Conservation (phyloP, 495 filamentous ascomycete genomes). For the Glarea lozoyensis region DNA sequence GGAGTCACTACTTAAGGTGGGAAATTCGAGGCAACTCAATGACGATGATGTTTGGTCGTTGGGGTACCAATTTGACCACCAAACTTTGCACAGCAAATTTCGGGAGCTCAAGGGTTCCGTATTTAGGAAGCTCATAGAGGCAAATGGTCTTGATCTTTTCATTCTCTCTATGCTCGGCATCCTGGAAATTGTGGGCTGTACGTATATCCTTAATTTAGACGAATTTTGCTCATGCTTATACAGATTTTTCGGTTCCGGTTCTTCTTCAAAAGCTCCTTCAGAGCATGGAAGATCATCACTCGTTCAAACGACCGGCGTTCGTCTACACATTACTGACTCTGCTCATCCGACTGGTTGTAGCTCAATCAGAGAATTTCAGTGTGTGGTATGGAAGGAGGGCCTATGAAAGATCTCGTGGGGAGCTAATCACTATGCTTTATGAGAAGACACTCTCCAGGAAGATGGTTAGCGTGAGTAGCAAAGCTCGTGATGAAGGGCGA, state of each 20-base stretch:
- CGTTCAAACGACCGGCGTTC: constrained; percentile 45
- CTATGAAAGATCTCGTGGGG: constrained; percentile 73
- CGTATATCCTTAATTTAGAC: constrained; percentile 2
- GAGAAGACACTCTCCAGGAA: constrained; percentile 75
- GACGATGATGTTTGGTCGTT: constrained; percentile 74
- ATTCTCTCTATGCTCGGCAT: constrained; percentile 54
- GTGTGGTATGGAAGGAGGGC: constrained; percentile 67
- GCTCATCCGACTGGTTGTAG: constrained; percentile 45
- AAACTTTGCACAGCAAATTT: constrained; percentile 59
- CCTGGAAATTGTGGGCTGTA: constrained; percentile 51
- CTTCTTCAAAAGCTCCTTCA: constrained; percentile 63
- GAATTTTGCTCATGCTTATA: constrained; percentile 21
- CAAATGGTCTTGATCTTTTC: constrained; percentile 67
- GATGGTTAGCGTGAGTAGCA: constrained; percentile 45
- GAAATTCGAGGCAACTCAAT: constrained; percentile 52
- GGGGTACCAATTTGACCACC: constrained; percentile 68
- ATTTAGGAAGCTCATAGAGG: constrained; percentile 53
- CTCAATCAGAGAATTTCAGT: constrained; percentile 58
- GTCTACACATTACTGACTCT: constrained; percentile 59
- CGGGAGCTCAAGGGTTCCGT: constrained; percentile 65
- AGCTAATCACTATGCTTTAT: constrained; percentile 83
- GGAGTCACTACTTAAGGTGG: constrained; percentile 57
- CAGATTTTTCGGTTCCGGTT: constrained; percentile 49
- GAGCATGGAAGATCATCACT: constrained; percentile 48
- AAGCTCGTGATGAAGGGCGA: constrained; percentile 13